Conservation (phyloP, 768 basidiomycete species). For the Xanthoconium purpureum region DNA sequence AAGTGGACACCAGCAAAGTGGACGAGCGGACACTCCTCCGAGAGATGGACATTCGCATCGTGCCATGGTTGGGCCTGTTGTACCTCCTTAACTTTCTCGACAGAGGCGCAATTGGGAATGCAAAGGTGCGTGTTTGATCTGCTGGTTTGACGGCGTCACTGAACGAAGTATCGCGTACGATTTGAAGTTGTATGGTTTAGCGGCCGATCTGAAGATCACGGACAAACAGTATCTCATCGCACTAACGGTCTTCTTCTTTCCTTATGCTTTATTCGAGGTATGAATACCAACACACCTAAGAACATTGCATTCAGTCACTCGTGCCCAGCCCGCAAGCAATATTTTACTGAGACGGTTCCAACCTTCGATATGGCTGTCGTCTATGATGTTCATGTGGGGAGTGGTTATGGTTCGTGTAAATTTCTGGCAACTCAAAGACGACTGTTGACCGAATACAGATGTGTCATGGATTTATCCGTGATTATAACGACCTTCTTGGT, state of each 20-base stretch:
- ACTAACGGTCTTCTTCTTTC: slow-evolving; percentile 74
- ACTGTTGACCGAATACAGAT: slow-evolving; percentile 37
- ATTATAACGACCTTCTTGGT: slow-evolving; percentile 65
- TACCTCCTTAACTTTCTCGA: slow-evolving; percentile 76
- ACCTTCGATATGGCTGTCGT: slow-evolving; percentile 63
- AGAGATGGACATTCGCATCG: slow-evolving; percentile 61
- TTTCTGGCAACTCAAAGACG: background rate
- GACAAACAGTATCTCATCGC: slow-evolving; percentile 67
- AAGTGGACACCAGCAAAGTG: slow-evolving; percentile 50
- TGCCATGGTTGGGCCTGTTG: slow-evolving; percentile 74
- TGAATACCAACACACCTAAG: slow-evolving; percentile 7
- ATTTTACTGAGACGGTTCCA: slow-evolving; percentile 54
- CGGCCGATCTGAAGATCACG: slow-evolving; percentile 52
- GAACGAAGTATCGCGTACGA: background rate
- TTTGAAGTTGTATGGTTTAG: slow-evolving; percentile 55
- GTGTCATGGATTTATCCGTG: slow-evolving; percentile 57
- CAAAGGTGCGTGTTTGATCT: slow-evolving; percentile 45
- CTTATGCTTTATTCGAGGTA: slow-evolving; percentile 69
- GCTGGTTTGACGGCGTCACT: background rate
- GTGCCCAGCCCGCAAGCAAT: slow-evolving; percentile 57
- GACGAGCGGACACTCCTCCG: slow-evolving; percentile 54
- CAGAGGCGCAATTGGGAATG: slow-evolving; percentile 65
- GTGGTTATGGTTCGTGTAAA: slow-evolving; percentile 36
- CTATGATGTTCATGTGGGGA: slow-evolving; percentile 42
- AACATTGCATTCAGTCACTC: background rate